phyloP scores from a whole-genome alignment of 768 basidiomycete species.

The Boletellus sp. region DNA sequence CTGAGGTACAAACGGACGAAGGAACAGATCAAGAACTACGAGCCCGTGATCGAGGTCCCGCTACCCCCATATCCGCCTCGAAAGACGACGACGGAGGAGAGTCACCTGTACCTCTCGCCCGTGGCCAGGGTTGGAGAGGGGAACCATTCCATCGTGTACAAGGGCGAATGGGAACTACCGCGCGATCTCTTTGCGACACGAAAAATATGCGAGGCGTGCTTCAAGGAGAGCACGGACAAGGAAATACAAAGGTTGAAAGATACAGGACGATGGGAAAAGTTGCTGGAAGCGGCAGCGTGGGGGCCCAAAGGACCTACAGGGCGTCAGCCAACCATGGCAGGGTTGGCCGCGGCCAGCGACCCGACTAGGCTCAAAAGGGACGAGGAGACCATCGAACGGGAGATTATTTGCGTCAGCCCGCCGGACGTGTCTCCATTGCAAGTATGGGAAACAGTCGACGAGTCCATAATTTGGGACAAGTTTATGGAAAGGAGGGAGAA shows the following conservation, averaged over 20 bases:
- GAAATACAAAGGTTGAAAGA: conserved; percentile 22
- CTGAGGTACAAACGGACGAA: conserved; percentile 17
- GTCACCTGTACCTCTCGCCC: conserved; percentile 49
- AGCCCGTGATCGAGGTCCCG: conserved; percentile 28
- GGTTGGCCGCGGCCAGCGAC: conserved; percentile 1
- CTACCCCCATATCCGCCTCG: conserved; percentile 26
- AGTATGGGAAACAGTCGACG: background rate
- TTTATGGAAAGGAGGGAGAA: background rate
- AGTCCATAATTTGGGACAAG: background rate
- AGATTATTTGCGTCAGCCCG: conserved; percentile 12
- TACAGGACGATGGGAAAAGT: conserved; percentile 17
- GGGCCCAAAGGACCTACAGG: conserved; percentile 8
- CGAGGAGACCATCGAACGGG: conserved; percentile 17
- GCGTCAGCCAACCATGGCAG: background rate
- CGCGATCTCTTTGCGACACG: conserved; percentile 35
- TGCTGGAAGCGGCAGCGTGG: conserved; percentile 13
- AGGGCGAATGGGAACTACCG: conserved; percentile 52
- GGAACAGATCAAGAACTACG: conserved; percentile 22
- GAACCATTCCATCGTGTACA: conserved; percentile 51
- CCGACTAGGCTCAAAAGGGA: background rate
- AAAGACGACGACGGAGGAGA: conserved; percentile 30
- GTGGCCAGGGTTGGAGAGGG: conserved; percentile 39
- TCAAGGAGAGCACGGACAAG: conserved; percentile 28
- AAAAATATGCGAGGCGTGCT: conserved; percentile 38
- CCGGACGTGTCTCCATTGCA: background rate